Base-by-base conservation (phyloP, 768 basidiomycete species). In the Coprinellus aureogranulatus region DNA sequence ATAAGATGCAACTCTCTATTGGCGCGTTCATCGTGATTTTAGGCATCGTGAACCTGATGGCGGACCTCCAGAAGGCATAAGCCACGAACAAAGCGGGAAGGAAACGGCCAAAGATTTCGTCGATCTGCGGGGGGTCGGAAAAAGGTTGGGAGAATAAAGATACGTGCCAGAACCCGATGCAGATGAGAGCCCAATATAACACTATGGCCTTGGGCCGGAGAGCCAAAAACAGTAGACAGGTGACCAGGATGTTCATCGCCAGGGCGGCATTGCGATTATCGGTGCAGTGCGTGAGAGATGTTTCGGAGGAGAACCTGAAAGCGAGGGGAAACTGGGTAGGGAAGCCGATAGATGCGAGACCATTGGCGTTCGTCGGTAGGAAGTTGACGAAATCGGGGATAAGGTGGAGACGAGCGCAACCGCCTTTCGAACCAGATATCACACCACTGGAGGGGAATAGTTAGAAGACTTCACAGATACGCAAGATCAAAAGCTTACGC, bases 151-250 rank as follows among this genome's bases (percentile, higher is more conserved):
- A 89, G 64, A 92, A 92, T 40, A 94, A 80, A 0, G 83, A 75
- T 54, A 92, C 77, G 62, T 94, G 91, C 92, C 92, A 94, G 68
- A 83, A 94, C 1, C 91, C 89, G 45, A 90, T 88, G 73, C 84
- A 90, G 5, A 90, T 83, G n/a, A 91, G 75, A 64, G 80, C 86
- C 88, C 89, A 90, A 70, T 79, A 91, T 2, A 84, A 70, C 30
- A 90, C 73, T 60, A 90, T 78, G 2, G 87, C 77, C 64, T 76
- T 83, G 1, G 89, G 89, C 16, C 89, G 85, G 46, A 94, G 75
- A 48, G 94, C 62, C 40, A 90, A 75, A 68, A 90, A 91, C 45
- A 94, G 74, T 27, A 84, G 62, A 65, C 80, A 83, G 0, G 86
- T 87, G 53, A 89, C 73, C 37, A 89, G 65, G 42, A 89, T 75